Evolutionary conservation across 176 grass and related monocot genomes (phyloP), one percentile per base, ranked within the genome.

Genomic region (Zea mays): DNA sequence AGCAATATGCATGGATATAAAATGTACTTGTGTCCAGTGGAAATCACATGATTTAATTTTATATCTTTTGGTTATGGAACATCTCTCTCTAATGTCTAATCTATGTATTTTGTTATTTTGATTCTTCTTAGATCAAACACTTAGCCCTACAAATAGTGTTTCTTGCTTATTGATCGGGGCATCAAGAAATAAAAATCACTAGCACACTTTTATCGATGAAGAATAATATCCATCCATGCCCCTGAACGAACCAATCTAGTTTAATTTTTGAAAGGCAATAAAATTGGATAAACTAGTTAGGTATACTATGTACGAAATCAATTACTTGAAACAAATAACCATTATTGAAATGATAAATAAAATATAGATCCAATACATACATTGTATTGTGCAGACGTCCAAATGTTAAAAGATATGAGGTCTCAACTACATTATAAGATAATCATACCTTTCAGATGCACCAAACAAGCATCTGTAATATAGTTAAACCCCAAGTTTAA

Each of bases 401-500:
- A 63, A 74, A 62, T 41, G 7, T 56, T 38, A 73, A 73, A 45
- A 69, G 34, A 58, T 58, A 36, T 3, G 10, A 77, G 12, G 14
- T 12, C 37, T 40, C 36, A 51, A 71, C 15, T 41, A 39, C 60
- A 78, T 52, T 5, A 52, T n/a, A 81, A 69, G 8, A 46, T 54
- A 82, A 3, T 21, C 35, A 70, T 69, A 94, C 88, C 88, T 88
- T 88, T 88, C 15, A 94, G 77, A 74, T 98, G 85, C 80, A 89
- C 71, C 81, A 98, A 86, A 83, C 91, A 94, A 65, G 87, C 78
- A 85, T 98, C 87, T 43, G 87, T 92, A 58, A 98, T 92, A 74
- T 81, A 27, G 75, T 92, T 98, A 84, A 90, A 98, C 15, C 96
- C 89, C 87, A 98, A 80, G 72, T 90, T 87, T 65, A 90, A 80